Base-by-base conservation (phyloP, 2,329 filamentous ascomycete species). In the Fusarium sp. region DNA sequence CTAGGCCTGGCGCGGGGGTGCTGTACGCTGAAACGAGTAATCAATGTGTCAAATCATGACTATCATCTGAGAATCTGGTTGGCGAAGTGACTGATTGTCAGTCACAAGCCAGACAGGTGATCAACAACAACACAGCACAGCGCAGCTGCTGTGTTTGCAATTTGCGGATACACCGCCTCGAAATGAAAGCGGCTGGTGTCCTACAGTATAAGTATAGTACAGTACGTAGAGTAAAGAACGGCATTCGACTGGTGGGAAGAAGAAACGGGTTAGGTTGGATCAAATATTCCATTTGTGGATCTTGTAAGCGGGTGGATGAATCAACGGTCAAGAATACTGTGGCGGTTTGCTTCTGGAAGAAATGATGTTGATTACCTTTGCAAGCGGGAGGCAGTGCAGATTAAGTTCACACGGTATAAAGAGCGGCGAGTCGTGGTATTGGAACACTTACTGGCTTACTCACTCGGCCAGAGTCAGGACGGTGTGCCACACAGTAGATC, bases 11-110 rank as follows among this genome's bases (percentile, higher is more conserved):
- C 26, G 49, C 45, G 37, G 45, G 45, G 47, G 56, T 42, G 52
- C 38, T 46, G 16, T 33, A 38, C 44, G n/a, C 59, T 71, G 67
- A 71, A 70, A 70, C 68, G 50, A 53, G 67, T 37, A 68, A 51
- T 36, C 50, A 56, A 52, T 60, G 42, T 62, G 68, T 54, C 63
- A 58, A 61, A 54, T 46, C 60, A 54, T 71, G 64, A 46, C 56
- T 38, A 58, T 71, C 67, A 65, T 52, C 55, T 56, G 46, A 63
- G 41, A 36, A 41, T 68, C 49, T 70, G 52, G 64, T 58, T 65
- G 49, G 40, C 40, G 49, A 71, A 71, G 67, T 70, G 52, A 71
- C 63, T 71, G 68, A 70, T 71, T 65, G 60, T 57, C 68, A 70
- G 64, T 71, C 67, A 65, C 63, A 62, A 67, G 56, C 56, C 67